These are phyloP conservation scores for Colletotrichum sublineola DNA, from an alignment of 2,329 filamentous ascomycete species.

Conservation along the genomic window DNA sequence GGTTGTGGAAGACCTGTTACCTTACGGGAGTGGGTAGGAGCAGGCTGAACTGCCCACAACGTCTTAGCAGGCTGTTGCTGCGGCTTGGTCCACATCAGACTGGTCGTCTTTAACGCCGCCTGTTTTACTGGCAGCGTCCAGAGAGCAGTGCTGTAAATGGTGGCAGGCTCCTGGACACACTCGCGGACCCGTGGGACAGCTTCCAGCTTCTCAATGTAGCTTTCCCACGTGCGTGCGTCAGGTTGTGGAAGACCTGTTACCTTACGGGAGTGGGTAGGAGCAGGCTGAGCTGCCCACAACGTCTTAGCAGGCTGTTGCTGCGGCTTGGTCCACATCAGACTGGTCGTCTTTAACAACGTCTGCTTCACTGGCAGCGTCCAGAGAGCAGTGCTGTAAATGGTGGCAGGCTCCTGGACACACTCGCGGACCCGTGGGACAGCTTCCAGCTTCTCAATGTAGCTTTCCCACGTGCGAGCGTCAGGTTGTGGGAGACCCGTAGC, in stretches of 20 bases:
- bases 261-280: not conserved
- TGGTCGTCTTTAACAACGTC: not conserved
- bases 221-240: constrained; percentile 53
- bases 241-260: constrained; percentile 53
- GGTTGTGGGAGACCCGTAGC: constrained; percentile 54
- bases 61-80: not conserved
- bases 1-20: constrained; percentile 54
- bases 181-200: constrained; percentile 48
- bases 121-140: constrained; percentile 47
- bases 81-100: constrained; percentile 39
- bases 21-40: not conserved
- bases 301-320: not conserved
- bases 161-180: constrained; percentile 47
- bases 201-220: constrained; percentile 49
- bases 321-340: constrained; percentile 39
- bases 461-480: constrained; percentile 53
- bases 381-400: constrained; percentile 54
- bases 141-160: constrained; percentile 54
- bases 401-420: constrained; percentile 47
- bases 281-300: constrained; percentile 42
- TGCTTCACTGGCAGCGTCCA: constrained; percentile 47
- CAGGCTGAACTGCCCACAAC: constrained; percentile 42
- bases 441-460: constrained; percentile 48
- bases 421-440: constrained; percentile 48
- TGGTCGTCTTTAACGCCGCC: not conserved